Evolutionary conservation across 306 rosid species (phyloP), one percentile per base, ranked within the genome.

Genomic region (Aeschynomene evenia): DNA sequence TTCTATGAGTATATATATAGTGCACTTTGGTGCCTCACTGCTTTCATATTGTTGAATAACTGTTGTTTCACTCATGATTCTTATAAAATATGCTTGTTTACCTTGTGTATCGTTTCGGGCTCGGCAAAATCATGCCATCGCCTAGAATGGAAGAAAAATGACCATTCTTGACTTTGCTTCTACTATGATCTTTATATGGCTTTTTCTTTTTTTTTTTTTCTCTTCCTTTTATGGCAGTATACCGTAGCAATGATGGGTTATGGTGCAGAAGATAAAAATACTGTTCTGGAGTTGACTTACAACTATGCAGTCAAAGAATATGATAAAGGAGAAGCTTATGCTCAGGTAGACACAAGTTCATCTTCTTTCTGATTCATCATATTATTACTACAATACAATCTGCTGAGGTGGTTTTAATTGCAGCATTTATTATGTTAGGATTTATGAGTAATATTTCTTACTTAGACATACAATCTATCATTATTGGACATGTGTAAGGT

Each of bases 201-300:
- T 51, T 34, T 34, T 53, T 14, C 63, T 51, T 13, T 40, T 11
- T 31, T 15, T 13, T 36, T 65, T 72, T 73, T n/a, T n/a, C n/a
- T n/a, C n/a, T n/a, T n/a, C n/a, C n/a, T n/a, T n/a, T n/a, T n/a
- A n/a, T 67, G 62, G 63, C 33, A 94, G 97, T 82, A 80, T 63
- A 86, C 95, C 5, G 55, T 87, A 43, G 97, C 97, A 45, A 77
- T 87, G 74, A 50, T 95, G 54, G 99, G 99, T 63, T 95, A 86
- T 71, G 97, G 97, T 43, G 92, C 96, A 29, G 97, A 95, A 86
- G 95, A 91, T 67, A 89, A 87, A 81, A 87, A 4, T 56, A 68
- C 87, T 69, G 89, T 91, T 77, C 59, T 95, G 79, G 96, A 91
- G 83, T 82, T 95, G 87, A 87, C 97, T 61, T 95, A 81, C 86